Evolutionary conservation across 2,329 filamentous ascomycete species (phyloP).

Genomic region (Xylaria sp.): DNA sequence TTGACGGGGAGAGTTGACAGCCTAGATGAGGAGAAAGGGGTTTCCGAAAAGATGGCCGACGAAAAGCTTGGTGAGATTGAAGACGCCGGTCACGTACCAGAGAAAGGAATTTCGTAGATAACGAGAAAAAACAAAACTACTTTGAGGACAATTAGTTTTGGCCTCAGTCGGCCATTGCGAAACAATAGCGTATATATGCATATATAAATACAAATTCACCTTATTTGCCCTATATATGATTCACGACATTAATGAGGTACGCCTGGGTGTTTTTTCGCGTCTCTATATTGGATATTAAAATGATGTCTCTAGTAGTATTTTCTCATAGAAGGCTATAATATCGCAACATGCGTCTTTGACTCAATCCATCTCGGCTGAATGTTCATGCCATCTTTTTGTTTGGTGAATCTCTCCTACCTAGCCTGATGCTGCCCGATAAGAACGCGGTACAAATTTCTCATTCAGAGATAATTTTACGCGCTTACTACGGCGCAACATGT

Average conservation of each 20-base stretch:
- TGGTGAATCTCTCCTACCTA: not conserved
- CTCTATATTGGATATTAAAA: too few relatives aligned
- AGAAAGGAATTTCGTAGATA: constrained; percentile 1
- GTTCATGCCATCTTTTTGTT: not conserved
- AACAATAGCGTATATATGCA: not conserved
- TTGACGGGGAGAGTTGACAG: constrained; percentile 34
- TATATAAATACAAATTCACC: not conserved
- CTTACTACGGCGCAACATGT: not conserved
- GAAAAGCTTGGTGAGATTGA: constrained; percentile 33
- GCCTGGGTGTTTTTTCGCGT: not conserved
- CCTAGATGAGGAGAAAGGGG: constrained; percentile 44
- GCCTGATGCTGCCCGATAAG: not conserved
- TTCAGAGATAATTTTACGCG: not conserved
- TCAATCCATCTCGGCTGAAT: not conserved
- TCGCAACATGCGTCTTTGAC: not conserved
- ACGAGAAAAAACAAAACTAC: not conserved
- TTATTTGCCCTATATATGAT: not conserved
- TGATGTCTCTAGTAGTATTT: too few relatives aligned
- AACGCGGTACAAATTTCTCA: not conserved
- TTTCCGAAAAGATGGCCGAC: constrained; percentile 23
- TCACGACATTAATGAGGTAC: not conserved
- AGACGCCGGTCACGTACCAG: not conserved
- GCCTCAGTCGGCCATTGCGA: not conserved
- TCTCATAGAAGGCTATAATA: too few relatives aligned
- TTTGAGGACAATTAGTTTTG: not conserved